Evolutionary conservation across 139 green algal species (phyloP), one percentile per base, ranked within the genome.

Genomic region (Chlamydomonas eustigma): DNA sequence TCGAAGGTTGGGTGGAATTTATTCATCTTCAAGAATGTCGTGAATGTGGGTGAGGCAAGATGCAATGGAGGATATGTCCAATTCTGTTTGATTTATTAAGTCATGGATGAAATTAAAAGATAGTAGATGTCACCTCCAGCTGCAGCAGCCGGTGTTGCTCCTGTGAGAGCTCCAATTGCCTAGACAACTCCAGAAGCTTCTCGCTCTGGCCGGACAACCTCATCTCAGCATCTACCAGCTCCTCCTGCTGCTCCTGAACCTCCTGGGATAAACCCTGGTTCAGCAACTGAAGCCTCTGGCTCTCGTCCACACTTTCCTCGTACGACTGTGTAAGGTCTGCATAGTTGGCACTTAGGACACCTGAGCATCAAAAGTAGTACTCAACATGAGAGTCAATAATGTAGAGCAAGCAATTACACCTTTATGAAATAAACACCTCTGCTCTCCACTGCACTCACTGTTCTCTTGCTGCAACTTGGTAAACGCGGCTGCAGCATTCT

Each of bases 211-310:
- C 18, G n/a, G n/a, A 6, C 6, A 68, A 37, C 12, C 52, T 25
- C 52, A 68, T 8, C 52, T 68, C 52, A 8, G 12, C 8, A 28
- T 68, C 52, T 28, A 68, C 12, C 52, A 68, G 52, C 52, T 68
- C 52, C 6, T 4, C 18, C 52, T 68, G 52, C 18, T 68, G 52
- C 52, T 68, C 52, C 12, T 68, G 12, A 25, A 28, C 52, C 52
- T 68, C 52, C 52, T 68, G 52, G 12, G 22, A 35, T 28, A 68
- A 28, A 28, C 52, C 34, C n/a, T 8, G 18, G 52, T 68, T 68
- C n/a, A 25, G 52, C 52, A 68, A 28, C 52, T 68, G 52, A 25
- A 68, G 52, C 6, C 52, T 25, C 52, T 68, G 52, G 52, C 18
- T 68, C 12, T 68, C 52, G 4, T 4, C 6, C 4, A 25, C 32